These are phyloP conservation scores for Xerocomellus intermedius DNA, from an alignment of 768 basidiomycete species.

Conservation along the genomic window DNA sequence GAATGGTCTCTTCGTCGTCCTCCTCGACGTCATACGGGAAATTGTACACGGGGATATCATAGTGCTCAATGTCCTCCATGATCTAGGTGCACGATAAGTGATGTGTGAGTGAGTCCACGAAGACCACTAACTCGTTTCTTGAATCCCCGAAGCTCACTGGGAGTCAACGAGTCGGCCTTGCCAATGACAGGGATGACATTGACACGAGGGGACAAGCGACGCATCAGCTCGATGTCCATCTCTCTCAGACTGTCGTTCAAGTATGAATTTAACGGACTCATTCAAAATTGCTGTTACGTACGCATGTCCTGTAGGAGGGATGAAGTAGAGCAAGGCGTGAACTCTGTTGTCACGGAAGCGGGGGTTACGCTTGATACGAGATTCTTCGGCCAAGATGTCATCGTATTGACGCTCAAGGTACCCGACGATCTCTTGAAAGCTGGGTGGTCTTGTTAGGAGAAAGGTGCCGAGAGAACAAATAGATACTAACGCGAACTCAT, in stretches of 20 bases:
- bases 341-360: conserved; percentile 98
- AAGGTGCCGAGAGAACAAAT: conserved; percentile 3
- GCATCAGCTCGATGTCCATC: conserved; percentile 99
- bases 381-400: conserved; percentile 97
- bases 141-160: conserved; percentile 89
- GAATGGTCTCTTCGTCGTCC: conserved; percentile 98
- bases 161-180: conserved; percentile 94
- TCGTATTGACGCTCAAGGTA: conserved; percentile 99
- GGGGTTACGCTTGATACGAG: conserved; percentile 98
- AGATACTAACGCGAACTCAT: conserved; percentile 86
- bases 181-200: conserved; percentile 99
- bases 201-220: conserved; percentile 93
- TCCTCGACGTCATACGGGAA: conserved; percentile 99
- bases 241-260: conserved; percentile 69
- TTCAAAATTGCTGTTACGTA: conserved; percentile 42
- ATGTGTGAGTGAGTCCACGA: background rate
- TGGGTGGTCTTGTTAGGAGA: conserved; percentile 31
- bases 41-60: conserved; percentile 97
- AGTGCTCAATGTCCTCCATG: conserved; percentile 99
- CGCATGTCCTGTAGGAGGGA: conserved; percentile 97
- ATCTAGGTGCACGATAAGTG: conserved; percentile 52
- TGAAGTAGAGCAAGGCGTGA: conserved; percentile 96
- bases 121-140: conserved; percentile 74
- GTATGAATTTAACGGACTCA: background rate
- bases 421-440: conserved; percentile 96